Evolutionary conservation across 208 protist genomes (phyloP).

Genomic region (Perkinsela sp.): DNA sequence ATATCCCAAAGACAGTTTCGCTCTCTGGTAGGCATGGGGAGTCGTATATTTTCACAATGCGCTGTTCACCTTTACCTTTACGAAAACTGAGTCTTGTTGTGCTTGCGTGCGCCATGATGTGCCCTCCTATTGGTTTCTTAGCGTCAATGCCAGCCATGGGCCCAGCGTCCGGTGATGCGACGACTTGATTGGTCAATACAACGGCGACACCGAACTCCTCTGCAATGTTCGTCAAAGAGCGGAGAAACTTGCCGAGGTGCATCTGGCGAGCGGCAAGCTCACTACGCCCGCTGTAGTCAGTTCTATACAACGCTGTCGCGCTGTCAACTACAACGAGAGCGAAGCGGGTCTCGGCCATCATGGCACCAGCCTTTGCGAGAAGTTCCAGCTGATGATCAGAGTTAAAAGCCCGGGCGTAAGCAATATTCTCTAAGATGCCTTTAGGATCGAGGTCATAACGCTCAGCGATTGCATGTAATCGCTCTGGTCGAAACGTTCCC

Average conservation of each 20-base stretch:
- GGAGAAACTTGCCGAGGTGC: slow-evolving; percentile 93
- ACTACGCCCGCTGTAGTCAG: slow-evolving; percentile 92
- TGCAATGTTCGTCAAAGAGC: slow-evolving; percentile 79
- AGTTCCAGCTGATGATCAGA: slow-evolving; percentile 90
- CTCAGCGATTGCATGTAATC: slow-evolving; percentile 57
- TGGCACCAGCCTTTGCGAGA: slow-evolving; percentile 75
- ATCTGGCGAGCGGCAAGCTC: slow-evolving; percentile 90
- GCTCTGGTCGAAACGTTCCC: slow-evolving; percentile 92
- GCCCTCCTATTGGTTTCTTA: slow-evolving; percentile 98
- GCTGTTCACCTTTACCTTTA: slow-evolving; percentile 92
- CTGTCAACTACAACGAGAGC: slow-evolving; percentile 93
- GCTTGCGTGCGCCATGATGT: slow-evolving; percentile 99
- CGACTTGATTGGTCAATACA: slow-evolving; percentile 97
- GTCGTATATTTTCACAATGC: slow-evolving; percentile 99
- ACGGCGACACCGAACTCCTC: slow-evolving; percentile 96
- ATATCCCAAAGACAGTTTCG: slow-evolving; percentile 84
- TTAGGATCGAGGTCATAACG: slow-evolving; percentile 76
- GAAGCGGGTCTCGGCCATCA: slow-evolving; percentile 92
- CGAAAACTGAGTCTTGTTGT: slow-evolving; percentile 90
- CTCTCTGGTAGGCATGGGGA: slow-evolving; percentile 92
- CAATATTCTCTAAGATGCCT: slow-evolving; percentile 94
- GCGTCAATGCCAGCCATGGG: slow-evolving; percentile 83
- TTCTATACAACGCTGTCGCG: slow-evolving; percentile 90
- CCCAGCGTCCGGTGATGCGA: slow-evolving; percentile 83
- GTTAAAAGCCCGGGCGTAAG: slow-evolving; percentile 94